Evolutionary conservation across 2,329 filamentous ascomycete species (phyloP).

Genomic region (Talaromyces sp.): DNA sequence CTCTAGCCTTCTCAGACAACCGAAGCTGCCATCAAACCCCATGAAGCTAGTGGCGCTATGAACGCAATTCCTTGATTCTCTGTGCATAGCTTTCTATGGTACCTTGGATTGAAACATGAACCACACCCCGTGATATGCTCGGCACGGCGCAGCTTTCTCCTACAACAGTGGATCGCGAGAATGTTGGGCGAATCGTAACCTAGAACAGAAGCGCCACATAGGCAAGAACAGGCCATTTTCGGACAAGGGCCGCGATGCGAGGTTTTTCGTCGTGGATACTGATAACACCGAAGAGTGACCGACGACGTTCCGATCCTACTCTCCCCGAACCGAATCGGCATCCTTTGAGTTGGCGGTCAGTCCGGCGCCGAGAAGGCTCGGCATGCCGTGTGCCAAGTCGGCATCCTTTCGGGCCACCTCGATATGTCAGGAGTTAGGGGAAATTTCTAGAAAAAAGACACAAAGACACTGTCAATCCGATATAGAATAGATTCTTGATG

Average conservation of each 20-base stretch:
- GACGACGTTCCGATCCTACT: constrained; percentile 18
- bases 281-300: constrained; percentile 23
- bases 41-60: neutral
- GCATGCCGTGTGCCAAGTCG: constrained; percentile 16
- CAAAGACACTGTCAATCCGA: too few relatives aligned
- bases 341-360: neutral
- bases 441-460: too few relatives aligned
- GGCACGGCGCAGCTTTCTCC: neutral
- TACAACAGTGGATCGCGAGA: constrained; percentile 15
- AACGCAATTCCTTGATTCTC: too few relatives aligned
- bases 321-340: constrained; percentile 16
- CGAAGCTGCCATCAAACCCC: neutral
- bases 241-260: constrained; percentile 14
- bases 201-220: constrained; percentile 8
- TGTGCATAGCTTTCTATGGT: neutral
- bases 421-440: too few relatives aligned
- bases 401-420: neutral
- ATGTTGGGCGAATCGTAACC: constrained; percentile 13
- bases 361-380: constrained; percentile 1
- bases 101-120: neutral
- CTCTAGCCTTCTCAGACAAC: neutral
- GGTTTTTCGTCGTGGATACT: neutral
- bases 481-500: too few relatives aligned
- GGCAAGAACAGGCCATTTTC: constrained; percentile 8
- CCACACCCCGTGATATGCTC: neutral